These are phyloP conservation scores for Skeletonema potamos DNA, from an alignment of 108 stramenopile genomes.

Conservation along the genomic window DNA sequence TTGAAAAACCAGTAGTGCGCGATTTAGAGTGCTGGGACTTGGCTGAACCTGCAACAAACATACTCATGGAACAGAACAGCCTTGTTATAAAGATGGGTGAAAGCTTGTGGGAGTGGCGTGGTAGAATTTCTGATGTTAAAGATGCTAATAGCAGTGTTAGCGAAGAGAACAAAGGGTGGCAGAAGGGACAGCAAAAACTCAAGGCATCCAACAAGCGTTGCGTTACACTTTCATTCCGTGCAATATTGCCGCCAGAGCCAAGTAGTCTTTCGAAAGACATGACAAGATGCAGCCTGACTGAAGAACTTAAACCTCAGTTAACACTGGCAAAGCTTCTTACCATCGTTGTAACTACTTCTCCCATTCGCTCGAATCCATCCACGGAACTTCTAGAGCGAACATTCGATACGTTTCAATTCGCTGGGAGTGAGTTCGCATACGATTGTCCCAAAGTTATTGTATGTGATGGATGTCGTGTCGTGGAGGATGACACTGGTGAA, in stretches of 20 bases:
- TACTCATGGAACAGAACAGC: slow-evolving; percentile 41
- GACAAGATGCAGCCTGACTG: background rate
- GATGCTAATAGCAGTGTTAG: background rate
- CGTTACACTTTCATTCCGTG: slow-evolving; percentile 30
- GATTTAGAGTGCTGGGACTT: slow-evolving; percentile 64
- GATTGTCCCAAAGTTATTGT: slow-evolving; percentile 80
- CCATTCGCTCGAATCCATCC: slow-evolving; percentile 83
- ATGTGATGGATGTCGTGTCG: slow-evolving; percentile 70
- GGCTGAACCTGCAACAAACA: slow-evolving; percentile 21
- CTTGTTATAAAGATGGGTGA: slow-evolving; percentile 53
- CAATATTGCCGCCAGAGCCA: slow-evolving; percentile 13
- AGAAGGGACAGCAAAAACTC: slow-evolving; percentile 21
- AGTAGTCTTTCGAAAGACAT: background rate
- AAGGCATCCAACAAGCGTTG: slow-evolving; percentile 22
- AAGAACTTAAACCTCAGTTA: background rate
- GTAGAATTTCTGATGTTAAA: slow-evolving; percentile 37
- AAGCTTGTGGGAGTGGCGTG: slow-evolving; percentile 69
- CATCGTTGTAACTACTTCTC: slow-evolving; percentile 81
- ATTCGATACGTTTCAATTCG: slow-evolving; percentile 65
- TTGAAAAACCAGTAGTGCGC: slow-evolving; percentile 65
- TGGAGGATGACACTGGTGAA: slow-evolving; percentile 21
- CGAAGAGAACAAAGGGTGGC: slow-evolving; percentile 8
- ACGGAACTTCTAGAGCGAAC: slow-evolving; percentile 75
- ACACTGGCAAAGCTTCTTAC: slow-evolving; percentile 71
- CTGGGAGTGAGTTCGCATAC: slow-evolving; percentile 71